phyloP scores from a whole-genome alignment of 2,329 filamentous ascomycete genomes.

The Monilinia laxa region DNA sequence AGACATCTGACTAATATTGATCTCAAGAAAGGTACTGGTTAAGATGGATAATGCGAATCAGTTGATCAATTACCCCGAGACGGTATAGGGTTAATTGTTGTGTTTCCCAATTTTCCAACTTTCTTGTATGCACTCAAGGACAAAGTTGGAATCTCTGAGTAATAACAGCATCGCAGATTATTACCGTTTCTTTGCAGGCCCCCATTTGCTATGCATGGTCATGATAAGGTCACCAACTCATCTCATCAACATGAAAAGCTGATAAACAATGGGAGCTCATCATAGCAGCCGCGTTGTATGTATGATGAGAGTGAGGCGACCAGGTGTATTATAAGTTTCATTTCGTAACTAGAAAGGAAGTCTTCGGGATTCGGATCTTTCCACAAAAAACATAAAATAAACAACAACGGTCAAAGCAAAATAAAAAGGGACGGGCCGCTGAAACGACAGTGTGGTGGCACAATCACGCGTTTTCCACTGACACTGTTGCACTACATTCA shows the following conservation, averaged over 20 bases:
- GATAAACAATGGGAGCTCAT: not conserved
- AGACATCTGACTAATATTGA: constrained; percentile 1
- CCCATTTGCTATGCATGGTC: not conserved
- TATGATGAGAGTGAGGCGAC: not conserved
- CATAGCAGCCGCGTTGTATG: not conserved
- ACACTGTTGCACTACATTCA: constrained; percentile 3
- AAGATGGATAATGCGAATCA: not conserved
- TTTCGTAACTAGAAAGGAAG: not conserved
- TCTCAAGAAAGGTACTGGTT: not conserved
- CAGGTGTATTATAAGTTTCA: not conserved
- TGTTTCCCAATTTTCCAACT: not conserved
- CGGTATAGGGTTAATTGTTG: not conserved
- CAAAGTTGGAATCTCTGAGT: not conserved
- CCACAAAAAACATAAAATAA: not conserved
- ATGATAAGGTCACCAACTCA: not conserved
- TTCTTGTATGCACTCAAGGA: not conserved
- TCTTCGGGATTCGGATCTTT: not conserved
- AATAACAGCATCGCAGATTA: not conserved
- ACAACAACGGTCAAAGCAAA: not conserved
- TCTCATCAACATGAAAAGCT: constrained; percentile 3
- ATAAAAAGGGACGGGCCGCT: not conserved
- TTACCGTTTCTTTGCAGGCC: not conserved
- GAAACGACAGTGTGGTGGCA: not conserved
- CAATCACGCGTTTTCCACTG: constrained; percentile 4
- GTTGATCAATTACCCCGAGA: not conserved